Percentiles rank a stretch among this genome's conserved stretches.
phyloP scores from a whole-genome alignment of 305 asterid genomes.

The Fraxinus platypoda region DNA sequence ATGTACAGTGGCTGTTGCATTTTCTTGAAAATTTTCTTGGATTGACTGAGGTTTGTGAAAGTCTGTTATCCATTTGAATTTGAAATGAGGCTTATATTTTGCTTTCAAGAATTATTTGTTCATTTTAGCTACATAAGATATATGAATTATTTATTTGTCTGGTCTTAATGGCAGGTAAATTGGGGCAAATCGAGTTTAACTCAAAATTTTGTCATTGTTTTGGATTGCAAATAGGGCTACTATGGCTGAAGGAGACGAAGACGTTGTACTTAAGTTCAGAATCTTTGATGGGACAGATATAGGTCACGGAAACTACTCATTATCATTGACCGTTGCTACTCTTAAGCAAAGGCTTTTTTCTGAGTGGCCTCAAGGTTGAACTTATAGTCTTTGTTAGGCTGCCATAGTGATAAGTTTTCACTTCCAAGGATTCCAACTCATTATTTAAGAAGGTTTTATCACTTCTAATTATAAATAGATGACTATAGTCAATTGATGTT shows the following conservation, averaged over 20 bases:
- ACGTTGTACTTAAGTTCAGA: constrained; percentile 55
- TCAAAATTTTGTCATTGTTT: constrained; percentile 22
- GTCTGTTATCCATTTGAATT: not conserved
- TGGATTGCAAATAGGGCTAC: constrained; percentile 25
- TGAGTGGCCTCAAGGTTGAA: constrained; percentile 55
- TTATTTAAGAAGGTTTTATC: not conserved
- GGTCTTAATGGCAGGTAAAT: constrained; percentile 31
- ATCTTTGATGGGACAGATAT: constrained; percentile 64
- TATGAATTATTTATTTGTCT: not conserved
- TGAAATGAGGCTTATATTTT: not conserved
- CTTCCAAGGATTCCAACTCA: not conserved
- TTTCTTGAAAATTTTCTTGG: not conserved
- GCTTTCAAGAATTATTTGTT: not conserved
- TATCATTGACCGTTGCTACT: constrained; percentile 40
- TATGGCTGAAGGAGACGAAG: constrained; percentile 46
- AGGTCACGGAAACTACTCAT: constrained; percentile 44
- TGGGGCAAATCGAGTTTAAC: constrained; percentile 24
- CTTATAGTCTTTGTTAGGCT: constrained; percentile 8
- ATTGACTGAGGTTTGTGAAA: not conserved
- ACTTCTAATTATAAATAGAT: not conserved
- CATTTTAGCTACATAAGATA: not conserved
- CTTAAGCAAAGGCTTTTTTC: constrained; percentile 50
- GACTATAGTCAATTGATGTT: not conserved
- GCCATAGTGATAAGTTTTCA: not conserved
- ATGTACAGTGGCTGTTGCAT: not conserved